Evolutionary conservation across 148 eudicot species (phyloP).

Genomic region (Dysphania ambrosioides): DNA sequence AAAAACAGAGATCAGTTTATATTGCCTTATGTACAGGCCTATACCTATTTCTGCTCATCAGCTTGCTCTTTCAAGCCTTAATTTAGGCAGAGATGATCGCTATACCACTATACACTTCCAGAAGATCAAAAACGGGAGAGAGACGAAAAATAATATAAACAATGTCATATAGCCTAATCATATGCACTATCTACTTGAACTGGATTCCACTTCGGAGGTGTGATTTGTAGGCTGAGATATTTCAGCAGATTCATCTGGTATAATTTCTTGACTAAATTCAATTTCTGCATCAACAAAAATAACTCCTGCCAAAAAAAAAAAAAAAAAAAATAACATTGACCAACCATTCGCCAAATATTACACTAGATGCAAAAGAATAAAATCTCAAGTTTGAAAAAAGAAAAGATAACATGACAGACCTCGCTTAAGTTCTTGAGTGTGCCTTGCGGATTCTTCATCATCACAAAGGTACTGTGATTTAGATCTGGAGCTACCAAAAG

Average conservation of each 20-base stretch:
- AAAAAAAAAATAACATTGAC: too few species aligned
- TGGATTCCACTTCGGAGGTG: neutral
- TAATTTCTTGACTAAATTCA: slow-evolving; percentile 35
- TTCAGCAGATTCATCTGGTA: slow-evolving; percentile 3
- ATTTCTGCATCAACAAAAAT: slow-evolving; percentile 23
- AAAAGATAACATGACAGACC: slow-evolving; percentile 16
- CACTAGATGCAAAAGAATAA: neutral
- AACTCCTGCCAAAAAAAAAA: too few species aligned
- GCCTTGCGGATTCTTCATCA: slow-evolving; percentile 26
- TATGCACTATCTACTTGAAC: neutral
- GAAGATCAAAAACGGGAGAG: neutral
- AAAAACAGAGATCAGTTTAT: neutral
- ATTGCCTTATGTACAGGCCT: neutral
- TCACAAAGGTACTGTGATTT: slow-evolving; percentile 21
- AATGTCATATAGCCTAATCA: neutral
- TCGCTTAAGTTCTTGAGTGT: slow-evolving; percentile 28
- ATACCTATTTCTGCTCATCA: neutral
- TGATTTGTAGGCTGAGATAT: neutral
- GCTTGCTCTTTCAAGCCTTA: neutral
- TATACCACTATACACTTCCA: slow-evolving; percentile 3
- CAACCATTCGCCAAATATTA: too few species aligned
- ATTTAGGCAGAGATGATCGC: neutral
- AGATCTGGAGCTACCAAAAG: slow-evolving; percentile 22
- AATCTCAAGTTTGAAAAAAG: neutral
- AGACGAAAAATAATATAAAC: neutral